These are phyloP conservation scores for Neostapfia colusana DNA, from an alignment of 176 grass and related monocot species.

Conservation along the genomic window DNA sequence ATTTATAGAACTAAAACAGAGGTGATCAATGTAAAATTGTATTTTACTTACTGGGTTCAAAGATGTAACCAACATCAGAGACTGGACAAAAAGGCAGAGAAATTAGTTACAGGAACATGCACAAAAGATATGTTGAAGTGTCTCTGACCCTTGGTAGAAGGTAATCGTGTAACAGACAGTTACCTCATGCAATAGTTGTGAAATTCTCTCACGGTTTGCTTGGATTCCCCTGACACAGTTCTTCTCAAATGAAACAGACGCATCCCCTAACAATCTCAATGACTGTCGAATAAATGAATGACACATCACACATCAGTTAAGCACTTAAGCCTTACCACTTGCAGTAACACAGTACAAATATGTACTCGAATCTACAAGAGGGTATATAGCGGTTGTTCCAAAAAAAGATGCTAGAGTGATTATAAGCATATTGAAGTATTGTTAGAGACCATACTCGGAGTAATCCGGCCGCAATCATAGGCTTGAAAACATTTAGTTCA, in stretches of 20 bases:
- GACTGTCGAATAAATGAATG: slow-evolving; percentile 52
- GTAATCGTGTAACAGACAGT: slow-evolving; percentile 22
- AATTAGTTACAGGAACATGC: slow-evolving; percentile 28
- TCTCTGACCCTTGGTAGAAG: background rate
- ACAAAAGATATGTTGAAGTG: slow-evolving; percentile 6
- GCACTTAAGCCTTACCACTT: slow-evolving; percentile 16
- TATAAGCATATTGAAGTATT: slow-evolving; percentile 9
- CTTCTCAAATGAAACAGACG: slow-evolving; percentile 89
- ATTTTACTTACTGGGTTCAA: slow-evolving; percentile 89
- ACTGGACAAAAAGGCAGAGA: slow-evolving; percentile 52
- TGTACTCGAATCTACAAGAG: background rate
- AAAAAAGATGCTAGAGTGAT: slow-evolving; percentile 7
- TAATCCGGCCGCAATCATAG: slow-evolving; percentile 85
- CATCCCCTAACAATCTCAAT: slow-evolving; percentile 85
- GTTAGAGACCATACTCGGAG: slow-evolving; percentile 64
- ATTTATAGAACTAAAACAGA: slow-evolving; percentile 27
- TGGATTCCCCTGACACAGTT: slow-evolving; percentile 94
- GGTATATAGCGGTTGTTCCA: background rate
- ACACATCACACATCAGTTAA: background rate
- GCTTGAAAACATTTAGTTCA: slow-evolving; percentile 96
- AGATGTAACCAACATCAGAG: slow-evolving; percentile 95
- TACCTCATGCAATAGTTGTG: slow-evolving; percentile 89
- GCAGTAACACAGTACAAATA: slow-evolving; percentile 19
- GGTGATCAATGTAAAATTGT: background rate
- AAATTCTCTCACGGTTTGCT: slow-evolving; percentile 92